phyloP scores from a whole-genome alignment of 108 stramenopile genomes.

The Cyclostephanos invisitatus region DNA sequence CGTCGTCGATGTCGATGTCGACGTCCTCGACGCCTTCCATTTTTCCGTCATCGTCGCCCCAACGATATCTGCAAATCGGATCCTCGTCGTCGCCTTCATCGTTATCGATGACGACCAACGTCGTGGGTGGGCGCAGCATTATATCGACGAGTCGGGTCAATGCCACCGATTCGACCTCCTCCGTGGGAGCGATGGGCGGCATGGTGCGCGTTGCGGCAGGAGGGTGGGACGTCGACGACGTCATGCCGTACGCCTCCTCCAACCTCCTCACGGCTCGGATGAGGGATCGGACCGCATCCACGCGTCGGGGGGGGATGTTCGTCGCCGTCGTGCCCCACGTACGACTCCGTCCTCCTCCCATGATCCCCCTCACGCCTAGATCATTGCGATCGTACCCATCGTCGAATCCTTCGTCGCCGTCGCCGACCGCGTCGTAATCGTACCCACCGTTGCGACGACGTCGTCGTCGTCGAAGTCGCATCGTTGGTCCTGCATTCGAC shows the following conservation, averaged over 20 bases:
- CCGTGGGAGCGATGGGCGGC: background rate
- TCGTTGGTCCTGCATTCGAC: too few relatives aligned
- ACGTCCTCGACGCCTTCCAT: background rate
- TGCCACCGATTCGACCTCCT: constrained; percentile 27
- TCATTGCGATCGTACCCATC: background rate
- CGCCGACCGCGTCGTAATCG: background rate
- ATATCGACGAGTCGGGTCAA: constrained; percentile 37
- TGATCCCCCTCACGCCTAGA: background rate
- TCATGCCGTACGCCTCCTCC: constrained; percentile 1
- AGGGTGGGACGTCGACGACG: background rate
- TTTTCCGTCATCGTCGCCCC: background rate
- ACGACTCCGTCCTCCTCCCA: too few relatives aligned
- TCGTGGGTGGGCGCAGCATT: constrained; percentile 41
- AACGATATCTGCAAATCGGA: background rate
- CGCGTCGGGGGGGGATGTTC: too few relatives aligned
- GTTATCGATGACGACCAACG: background rate
- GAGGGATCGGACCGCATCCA: constrained; percentile 11
- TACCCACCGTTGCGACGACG: background rate
- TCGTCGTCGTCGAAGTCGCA: too few relatives aligned
- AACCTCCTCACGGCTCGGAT: constrained; percentile 13
- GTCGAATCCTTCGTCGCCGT: background rate
- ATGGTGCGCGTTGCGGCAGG: too few relatives aligned
- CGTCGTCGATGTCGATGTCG: background rate
- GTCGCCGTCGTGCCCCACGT: too few relatives aligned
- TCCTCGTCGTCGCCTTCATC: background rate